Percentiles rank a stretch among this genome's conserved stretches.
Evolutionary conservation across 768 basidiomycete genomes (phyloP).

Genomic region (Agaricus subrufescens): DNA sequence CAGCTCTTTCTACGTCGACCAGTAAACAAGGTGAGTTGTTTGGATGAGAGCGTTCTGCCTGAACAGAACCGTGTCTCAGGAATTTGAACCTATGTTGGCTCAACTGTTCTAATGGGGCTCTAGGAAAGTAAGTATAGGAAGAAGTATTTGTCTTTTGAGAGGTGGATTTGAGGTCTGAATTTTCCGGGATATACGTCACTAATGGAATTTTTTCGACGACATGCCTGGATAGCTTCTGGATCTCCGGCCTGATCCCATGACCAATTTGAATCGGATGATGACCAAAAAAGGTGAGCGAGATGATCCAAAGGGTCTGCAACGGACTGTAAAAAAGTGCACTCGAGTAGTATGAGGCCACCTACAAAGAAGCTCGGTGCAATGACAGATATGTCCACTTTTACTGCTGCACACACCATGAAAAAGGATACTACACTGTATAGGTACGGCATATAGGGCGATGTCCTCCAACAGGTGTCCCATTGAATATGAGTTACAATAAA

Average conservation of each 20-base stretch:
- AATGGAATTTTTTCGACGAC: conserved; percentile 78
- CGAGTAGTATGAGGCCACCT: conserved; percentile 23
- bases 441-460: conserved; percentile 85
- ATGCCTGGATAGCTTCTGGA: conserved; percentile 66
- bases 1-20: conserved; percentile 8
- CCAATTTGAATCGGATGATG: conserved; percentile 77
- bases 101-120: conserved; percentile 21
- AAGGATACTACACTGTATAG: conserved; percentile 75
- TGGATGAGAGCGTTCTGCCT: conserved; percentile 12
- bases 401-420: too few relatives aligned
- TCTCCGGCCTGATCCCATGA: conserved; percentile 69
- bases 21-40: conserved; percentile 4
- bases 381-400: too few relatives aligned
- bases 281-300: conserved; percentile 73
- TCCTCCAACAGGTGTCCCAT: conserved; percentile 61
- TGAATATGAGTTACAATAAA: conserved; percentile 79
- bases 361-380: conserved; percentile 78
- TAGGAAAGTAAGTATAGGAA: conserved; percentile 63
- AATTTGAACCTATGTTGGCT: conserved; percentile 45
- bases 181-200: conserved; percentile 77
- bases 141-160: conserved; percentile 38
- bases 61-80: conserved; percentile 28
- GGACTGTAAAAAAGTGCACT: conserved; percentile 1
- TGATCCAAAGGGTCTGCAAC: conserved; percentile 66
- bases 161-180: conserved; percentile 25